phyloP scores from a whole-genome alignment of 192 early-diverging fungal species.

The Haplosporangium gracile region DNA sequence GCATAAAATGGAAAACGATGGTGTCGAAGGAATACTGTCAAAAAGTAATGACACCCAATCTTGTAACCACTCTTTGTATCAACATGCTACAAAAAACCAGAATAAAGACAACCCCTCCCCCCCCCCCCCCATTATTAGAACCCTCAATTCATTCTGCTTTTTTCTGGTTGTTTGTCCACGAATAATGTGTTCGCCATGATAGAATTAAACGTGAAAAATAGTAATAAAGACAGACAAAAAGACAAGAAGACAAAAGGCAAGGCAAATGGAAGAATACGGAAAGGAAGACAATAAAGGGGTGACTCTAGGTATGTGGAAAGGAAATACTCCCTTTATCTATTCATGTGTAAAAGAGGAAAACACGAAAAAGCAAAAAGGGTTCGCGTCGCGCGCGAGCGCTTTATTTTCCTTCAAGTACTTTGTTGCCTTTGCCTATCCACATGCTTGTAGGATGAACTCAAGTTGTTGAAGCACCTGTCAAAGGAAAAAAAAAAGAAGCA shows the following conservation, averaged over 20 bases:
- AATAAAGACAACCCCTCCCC: no score
- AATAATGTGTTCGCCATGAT: not conserved
- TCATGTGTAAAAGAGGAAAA: not conserved
- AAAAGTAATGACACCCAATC: not conserved
- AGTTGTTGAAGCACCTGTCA: not conserved
- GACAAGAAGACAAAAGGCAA: not conserved
- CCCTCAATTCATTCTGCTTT: no score
- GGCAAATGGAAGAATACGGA: slow-evolving; percentile 5
- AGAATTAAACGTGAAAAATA: not conserved
- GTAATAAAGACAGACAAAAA: not conserved
- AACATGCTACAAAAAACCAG: no score
- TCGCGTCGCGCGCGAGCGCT: not conserved
- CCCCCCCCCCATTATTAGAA: no score
- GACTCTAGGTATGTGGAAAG: no score
- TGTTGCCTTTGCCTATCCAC: not conserved
- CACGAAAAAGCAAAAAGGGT: not conserved
- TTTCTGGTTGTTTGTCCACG: no score
- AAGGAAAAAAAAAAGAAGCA: no score
- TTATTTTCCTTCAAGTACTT: not conserved
- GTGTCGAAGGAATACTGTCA: not conserved
- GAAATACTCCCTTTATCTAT: not conserved
- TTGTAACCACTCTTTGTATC: not conserved
- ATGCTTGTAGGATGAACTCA: not conserved
- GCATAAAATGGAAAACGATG: not conserved
- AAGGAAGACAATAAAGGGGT: not conserved